Percentiles rank a stretch among this genome's conserved stretches.
phyloP scores from a whole-genome alignment of 768 basidiomycete species.

The Coprinopsis sp. region DNA sequence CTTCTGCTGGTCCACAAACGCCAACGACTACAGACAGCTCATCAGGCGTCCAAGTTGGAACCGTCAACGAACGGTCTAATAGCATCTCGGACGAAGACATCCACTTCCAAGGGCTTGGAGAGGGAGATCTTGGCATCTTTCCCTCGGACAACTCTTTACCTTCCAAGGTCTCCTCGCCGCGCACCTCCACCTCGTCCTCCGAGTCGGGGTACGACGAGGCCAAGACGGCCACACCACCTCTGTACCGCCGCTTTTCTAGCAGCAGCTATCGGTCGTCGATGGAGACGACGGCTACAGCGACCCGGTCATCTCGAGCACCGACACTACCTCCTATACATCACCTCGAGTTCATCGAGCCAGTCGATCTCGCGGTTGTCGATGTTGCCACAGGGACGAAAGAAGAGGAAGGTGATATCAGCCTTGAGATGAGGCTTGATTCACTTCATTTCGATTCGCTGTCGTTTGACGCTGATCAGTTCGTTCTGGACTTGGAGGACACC shows the following conservation, averaged over 20 bases:
- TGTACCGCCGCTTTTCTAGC: constrained; percentile 2
- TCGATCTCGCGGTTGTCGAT: not conserved
- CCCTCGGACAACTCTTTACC: not conserved
- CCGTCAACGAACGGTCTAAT: not conserved
- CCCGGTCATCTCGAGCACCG: not conserved
- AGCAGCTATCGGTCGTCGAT: constrained; percentile 3
- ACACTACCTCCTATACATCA: not conserved
- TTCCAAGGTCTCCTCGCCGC: no score
- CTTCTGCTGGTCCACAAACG: constrained; percentile 23
- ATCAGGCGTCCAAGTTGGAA: not conserved
- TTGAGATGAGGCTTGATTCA: constrained; percentile 69
- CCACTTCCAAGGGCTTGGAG: constrained; percentile 7
- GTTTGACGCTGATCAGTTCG: constrained; percentile 58
- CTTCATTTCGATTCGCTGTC: constrained; percentile 69
- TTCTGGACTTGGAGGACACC: constrained; percentile 3
- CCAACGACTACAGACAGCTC: constrained; percentile 23
- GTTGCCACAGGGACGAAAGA: constrained; percentile 9
- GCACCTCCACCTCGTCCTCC: no score
- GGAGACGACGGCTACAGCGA: not conserved
- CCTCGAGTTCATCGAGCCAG: not conserved
- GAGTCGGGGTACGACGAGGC: no score
- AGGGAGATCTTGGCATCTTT: constrained; percentile 2
- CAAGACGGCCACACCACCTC: not conserved
- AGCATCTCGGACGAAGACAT: not conserved
- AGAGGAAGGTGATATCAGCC: constrained; percentile 35